phyloP scores from a whole-genome alignment of 768 basidiomycete species.

The Panaeolus cyanescens region DNA sequence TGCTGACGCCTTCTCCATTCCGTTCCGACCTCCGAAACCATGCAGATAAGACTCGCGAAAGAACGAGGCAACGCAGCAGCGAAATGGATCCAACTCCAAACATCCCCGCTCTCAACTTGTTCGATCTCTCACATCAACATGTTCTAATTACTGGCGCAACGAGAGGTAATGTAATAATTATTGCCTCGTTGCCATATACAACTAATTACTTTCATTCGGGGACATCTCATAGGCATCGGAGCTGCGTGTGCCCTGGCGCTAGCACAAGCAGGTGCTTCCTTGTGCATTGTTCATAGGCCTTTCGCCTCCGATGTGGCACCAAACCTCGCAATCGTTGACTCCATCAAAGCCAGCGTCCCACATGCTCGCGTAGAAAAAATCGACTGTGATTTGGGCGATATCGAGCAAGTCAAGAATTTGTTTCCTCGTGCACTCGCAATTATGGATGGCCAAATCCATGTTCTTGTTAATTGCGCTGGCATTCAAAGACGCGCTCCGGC shows the following conservation, averaged over 20 bases:
- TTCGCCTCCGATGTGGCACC: constrained; percentile 19
- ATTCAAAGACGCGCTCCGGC: constrained; percentile 60
- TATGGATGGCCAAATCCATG: constrained; percentile 47
- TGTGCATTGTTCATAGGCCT: constrained; percentile 46
- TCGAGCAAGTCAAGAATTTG: constrained; percentile 39
- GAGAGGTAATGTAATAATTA: constrained; percentile 54
- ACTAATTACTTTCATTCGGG: neutral
- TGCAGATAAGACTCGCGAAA: neutral
- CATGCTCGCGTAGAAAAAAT: constrained; percentile 33
- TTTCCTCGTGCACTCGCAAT: constrained; percentile 42
- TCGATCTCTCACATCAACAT: constrained; percentile 65
- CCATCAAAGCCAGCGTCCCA: constrained; percentile 29
- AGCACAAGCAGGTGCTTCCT: constrained; percentile 48
- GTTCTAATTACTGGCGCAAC: constrained; percentile 83
- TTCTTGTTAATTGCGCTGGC: constrained; percentile 74
- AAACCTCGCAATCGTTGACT: constrained; percentile 29
- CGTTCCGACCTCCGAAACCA: constrained; percentile 15
- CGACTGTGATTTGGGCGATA: constrained; percentile 43
- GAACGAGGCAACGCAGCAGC: neutral
- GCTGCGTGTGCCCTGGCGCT: constrained; percentile 50
- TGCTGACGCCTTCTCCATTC: neutral
- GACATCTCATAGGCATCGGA: constrained; percentile 42
- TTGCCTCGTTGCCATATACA: neutral
- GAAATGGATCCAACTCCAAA: constrained; percentile 37
- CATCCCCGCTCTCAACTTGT: constrained; percentile 55